Evolutionary conservation across 495 filamentous ascomycete genomes (phyloP), one percentile per base, ranked within the genome.

Genomic region (Hyaloscypha finlandica): DNA sequence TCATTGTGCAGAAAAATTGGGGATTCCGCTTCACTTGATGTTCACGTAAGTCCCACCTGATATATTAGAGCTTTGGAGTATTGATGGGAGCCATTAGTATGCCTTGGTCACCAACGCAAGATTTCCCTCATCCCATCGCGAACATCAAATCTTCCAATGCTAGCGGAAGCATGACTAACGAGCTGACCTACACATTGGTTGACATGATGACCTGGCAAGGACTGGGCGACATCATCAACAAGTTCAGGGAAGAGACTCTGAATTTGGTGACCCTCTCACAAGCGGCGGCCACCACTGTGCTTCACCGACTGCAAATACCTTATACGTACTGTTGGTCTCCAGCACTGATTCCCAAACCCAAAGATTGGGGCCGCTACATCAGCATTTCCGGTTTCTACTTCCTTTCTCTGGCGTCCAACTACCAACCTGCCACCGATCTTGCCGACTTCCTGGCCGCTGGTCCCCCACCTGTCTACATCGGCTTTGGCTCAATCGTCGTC

Each of bases 111-210:
- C 84, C 87, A 0, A 91, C 89, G 0, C 81, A 81, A 60, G 81
- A 84, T 8, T 91, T 92, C 65, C 87, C 89, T 1, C 89, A 92
- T 68, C 89, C 89, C 4, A 77, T 92, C 22, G 89, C 88, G 35
- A 90, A 87, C 66, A 84, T 91, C 55, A 84, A 85, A 61, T 81
- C 78, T 30, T 81, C 80, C 12, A 87, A 88, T 70, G 83, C 86
- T 3, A 82, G 86, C 61, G 75, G 80, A 4, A 80, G 78, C 58
- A 86, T 86, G 66, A 85, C 86, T 4, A 92, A 92, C 76, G 90
- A 90, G 66, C 82, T 92, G 53, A 84, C 83, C 11, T 92, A 91
- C 70, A 83, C 87, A 1, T 76, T 92, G 29, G 89, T 89, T 19
- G 87, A 89, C 70, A 85, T 87, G 85, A 85, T 89, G 84, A 83